phyloP scores from a whole-genome alignment of 495 filamentous ascomycete genomes.

The Pyronema domesticum region DNA sequence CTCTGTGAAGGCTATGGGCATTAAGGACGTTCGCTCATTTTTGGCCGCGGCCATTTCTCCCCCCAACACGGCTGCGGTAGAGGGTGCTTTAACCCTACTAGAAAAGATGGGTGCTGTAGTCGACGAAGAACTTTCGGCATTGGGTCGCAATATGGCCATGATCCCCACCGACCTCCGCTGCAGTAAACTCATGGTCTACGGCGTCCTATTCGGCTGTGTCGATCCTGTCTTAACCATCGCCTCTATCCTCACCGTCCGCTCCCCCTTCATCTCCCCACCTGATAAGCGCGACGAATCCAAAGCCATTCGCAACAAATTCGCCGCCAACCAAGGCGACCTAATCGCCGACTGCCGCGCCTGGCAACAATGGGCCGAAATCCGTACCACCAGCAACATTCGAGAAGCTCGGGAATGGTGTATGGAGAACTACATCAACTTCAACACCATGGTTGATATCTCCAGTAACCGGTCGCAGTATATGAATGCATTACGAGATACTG shows the following conservation, averaged over 20 bases:
- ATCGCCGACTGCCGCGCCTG: conserved; percentile 71
- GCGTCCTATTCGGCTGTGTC: conserved; percentile 79
- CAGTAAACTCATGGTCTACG: conserved; percentile 89
- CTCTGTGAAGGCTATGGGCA: conserved; percentile 86
- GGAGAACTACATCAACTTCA: conserved; percentile 69
- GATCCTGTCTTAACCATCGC: conserved; percentile 80
- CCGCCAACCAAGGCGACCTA: conserved; percentile 59
- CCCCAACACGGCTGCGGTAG: conserved; percentile 64
- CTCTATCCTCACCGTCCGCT: conserved; percentile 66
- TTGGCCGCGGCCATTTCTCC: conserved; percentile 75
- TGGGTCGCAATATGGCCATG: conserved; percentile 65
- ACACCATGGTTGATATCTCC: conserved; percentile 71
- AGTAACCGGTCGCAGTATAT: conserved; percentile 74
- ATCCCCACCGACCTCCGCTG: conserved; percentile 88
- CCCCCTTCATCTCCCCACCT: conserved; percentile 65
- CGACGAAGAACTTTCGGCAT: conserved; percentile 65
- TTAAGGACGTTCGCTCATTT: conserved; percentile 60
- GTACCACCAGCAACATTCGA: conserved; percentile 37
- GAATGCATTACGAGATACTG: conserved; percentile 67
- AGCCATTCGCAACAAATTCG: conserved; percentile 54
- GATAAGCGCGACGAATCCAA: conserved; percentile 68
- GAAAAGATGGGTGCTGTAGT: conserved; percentile 75
- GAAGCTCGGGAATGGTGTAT: conserved; percentile 62
- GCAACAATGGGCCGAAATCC: conserved; percentile 56
- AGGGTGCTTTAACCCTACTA: conserved; percentile 61